Evolutionary conservation across 306 rosid species (phyloP).

Genomic region (Cucurbita moschata): DNA sequence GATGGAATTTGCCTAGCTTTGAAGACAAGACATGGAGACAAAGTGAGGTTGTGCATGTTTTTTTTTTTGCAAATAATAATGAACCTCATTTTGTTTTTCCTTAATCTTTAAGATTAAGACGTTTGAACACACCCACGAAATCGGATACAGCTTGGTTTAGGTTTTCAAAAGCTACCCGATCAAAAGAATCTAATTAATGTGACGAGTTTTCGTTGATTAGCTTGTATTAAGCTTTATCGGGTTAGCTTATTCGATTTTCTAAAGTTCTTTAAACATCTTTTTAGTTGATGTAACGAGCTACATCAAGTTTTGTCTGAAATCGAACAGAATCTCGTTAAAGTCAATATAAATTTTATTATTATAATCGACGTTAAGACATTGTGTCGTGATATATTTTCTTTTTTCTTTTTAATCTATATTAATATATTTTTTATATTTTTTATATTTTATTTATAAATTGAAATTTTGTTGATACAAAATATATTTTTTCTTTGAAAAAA

Average conservation of each 20-base stretch:
- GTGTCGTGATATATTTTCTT: neutral
- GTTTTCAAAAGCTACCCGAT: neutral
- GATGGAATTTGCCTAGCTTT: neutral
- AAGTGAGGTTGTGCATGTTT: neutral
- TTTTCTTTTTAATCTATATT: neutral
- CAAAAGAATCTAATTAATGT: neutral
- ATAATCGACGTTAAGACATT: neutral
- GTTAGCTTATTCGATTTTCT: neutral
- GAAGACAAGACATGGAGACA: slow-evolving; percentile 1
- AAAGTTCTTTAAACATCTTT: neutral
- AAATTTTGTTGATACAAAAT: neutral
- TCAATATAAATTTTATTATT: neutral
- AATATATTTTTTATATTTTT: neutral
- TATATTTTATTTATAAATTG: neutral
- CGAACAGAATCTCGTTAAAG: neutral
- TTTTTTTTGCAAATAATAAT: neutral
- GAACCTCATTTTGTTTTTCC: neutral
- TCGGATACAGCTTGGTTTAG: neutral
- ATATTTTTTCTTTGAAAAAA: neutral
- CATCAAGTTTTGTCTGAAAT: neutral
- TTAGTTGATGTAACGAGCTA: neutral
- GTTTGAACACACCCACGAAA: too few relatives aligned
- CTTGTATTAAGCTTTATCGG: neutral
- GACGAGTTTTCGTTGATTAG: neutral
- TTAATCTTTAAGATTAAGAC: neutral